These are phyloP conservation scores for Cryptococcus deneoformans DNA, from an alignment of 1,284 basidiomycete genomes.

Conservation along the genomic window DNA sequence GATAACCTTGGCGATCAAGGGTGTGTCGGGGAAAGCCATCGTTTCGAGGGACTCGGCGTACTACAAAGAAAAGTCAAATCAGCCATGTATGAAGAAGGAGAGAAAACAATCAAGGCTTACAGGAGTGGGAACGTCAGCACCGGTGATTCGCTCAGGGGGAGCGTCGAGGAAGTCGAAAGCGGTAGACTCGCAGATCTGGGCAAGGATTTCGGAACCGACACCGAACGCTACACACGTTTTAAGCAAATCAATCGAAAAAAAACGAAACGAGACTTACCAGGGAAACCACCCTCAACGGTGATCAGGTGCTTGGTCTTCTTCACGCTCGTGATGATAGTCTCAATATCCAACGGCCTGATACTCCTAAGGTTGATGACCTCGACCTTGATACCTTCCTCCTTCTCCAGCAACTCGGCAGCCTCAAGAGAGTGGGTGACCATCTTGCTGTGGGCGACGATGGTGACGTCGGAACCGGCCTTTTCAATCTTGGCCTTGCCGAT, in stretches of 20 bases:
- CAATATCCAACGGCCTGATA: conserved; percentile 88
- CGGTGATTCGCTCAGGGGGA: conserved; percentile 95
- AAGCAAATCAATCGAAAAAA: not conserved
- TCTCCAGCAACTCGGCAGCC: conserved; percentile 86
- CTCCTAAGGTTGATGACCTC: conserved; percentile 91
- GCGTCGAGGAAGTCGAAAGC: conserved; percentile 98
- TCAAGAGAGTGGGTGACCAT: conserved; percentile 92
- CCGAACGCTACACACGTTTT: conserved; percentile 63
- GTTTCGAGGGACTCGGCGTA: conserved; percentile 86
- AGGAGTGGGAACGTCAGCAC: conserved; percentile 92
- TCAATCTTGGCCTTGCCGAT: conserved; percentile 99
- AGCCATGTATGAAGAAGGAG: not conserved
- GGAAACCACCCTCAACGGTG: conserved; percentile 98
- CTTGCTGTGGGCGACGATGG: conserved; percentile 95
- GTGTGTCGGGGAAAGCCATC: conserved; percentile 87
- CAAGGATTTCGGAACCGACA: conserved; percentile 97
- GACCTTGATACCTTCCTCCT: conserved; percentile 90
- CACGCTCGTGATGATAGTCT: conserved; percentile 90
- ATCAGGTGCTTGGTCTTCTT: conserved; percentile 98
- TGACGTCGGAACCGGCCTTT: conserved; percentile 87
- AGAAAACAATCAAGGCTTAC: conserved; percentile 56
- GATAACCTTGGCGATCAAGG: conserved; percentile 82
- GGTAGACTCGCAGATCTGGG: conserved; percentile 92
- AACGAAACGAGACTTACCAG: conserved; percentile 45
- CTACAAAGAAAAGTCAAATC: conserved; percentile 48